Conservation (phyloP, 768 basidiomycete species). For the Termitomyces sp. region DNA sequence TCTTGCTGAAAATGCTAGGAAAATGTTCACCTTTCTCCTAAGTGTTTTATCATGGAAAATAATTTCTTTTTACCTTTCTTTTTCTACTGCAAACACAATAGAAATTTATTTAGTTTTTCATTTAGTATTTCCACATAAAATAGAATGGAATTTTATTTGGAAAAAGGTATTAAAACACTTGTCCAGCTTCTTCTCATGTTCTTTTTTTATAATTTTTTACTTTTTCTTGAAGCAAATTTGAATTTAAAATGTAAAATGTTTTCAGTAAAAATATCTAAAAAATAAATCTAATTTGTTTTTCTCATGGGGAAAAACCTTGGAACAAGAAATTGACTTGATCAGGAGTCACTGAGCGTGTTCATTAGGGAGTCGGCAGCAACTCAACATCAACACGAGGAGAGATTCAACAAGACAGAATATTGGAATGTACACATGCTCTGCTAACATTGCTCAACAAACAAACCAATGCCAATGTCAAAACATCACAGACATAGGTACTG, state of each 20-base stretch:
- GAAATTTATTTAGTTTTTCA: neutral
- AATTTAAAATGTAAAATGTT: neutral
- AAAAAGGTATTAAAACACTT: neutral
- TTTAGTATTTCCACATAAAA: neutral
- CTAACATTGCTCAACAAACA: neutral
- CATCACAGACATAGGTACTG: too few relatives aligned
- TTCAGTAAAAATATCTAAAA: neutral
- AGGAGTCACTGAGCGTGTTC: neutral
- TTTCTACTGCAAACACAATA: neutral
- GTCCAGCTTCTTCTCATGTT: neutral
- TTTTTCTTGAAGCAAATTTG: neutral
- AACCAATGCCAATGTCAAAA: neutral
- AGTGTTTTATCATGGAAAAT: neutral
- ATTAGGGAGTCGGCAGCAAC: neutral
- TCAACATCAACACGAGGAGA: neutral
- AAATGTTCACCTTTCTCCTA: neutral
- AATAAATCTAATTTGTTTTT: neutral
- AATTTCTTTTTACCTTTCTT: neutral
- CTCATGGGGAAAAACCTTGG: neutral
- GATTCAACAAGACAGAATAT: neutral
- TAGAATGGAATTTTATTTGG: neutral
- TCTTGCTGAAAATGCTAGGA: too few relatives aligned
- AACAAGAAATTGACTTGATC: neutral
- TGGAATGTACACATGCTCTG: neutral
- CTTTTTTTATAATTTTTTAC: neutral